Percentiles rank a stretch among this genome's conserved stretches.
These are phyloP conservation scores for Trichoderma parareesei DNA, from an alignment of 495 filamentous ascomycete genomes.

Conservation along the genomic window DNA sequence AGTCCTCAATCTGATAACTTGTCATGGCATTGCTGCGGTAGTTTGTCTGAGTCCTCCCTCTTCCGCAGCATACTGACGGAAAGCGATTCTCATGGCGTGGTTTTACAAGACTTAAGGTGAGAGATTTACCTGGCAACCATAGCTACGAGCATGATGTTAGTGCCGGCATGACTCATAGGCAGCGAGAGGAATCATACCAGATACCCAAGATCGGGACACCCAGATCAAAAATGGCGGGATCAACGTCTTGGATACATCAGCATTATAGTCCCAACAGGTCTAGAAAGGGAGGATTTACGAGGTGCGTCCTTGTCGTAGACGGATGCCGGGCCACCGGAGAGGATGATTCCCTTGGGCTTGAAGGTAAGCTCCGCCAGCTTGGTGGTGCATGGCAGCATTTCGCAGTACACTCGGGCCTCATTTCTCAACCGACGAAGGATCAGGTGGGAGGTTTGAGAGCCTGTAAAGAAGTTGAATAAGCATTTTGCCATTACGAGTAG, in stretches of 20 bases:
- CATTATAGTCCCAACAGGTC: not conserved
- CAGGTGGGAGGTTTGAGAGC: no score
- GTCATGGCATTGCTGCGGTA: no score
- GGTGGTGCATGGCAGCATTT: conserved; percentile 89
- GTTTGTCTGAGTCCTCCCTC: no score
- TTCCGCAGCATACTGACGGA: no score
- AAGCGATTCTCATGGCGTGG: not conserved
- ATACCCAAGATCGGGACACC: conserved; percentile 69
- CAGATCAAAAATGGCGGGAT: conserved; percentile 74
- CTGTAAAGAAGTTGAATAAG: no score
- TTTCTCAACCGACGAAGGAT: no score
- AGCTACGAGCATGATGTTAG: conserved; percentile 34
- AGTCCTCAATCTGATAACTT: no score
- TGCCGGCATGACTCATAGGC: not conserved
- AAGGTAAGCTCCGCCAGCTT: conserved; percentile 71
- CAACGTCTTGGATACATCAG: conserved; percentile 37
- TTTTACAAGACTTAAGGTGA: not conserved
- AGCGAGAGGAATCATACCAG: conserved; percentile 44
- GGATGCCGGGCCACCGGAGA: conserved; percentile 68
- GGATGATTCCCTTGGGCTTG: conserved; percentile 74
- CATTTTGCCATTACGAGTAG: no score
- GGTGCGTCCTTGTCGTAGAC: conserved; percentile 68
- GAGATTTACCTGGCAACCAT: conserved; percentile 44
- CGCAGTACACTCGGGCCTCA: conserved; percentile 58
- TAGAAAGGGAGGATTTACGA: conserved; percentile 29